Evolutionary conservation across 2,329 filamentous ascomycete genomes (phyloP).

Genomic region (Microdochium trichocladiopsis): DNA sequence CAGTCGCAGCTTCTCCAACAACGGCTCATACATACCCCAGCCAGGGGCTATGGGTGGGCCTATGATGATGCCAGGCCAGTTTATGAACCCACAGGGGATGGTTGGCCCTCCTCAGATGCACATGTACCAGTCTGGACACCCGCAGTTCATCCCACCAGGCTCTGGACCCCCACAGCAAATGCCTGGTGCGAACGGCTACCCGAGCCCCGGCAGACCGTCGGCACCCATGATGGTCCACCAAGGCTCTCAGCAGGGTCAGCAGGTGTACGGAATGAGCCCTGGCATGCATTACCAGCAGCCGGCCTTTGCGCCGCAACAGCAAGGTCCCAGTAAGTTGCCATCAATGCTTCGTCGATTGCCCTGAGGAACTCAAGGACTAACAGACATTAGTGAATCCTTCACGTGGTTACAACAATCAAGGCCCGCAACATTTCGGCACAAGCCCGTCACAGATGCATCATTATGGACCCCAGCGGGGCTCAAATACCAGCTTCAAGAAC

Average conservation of each 20-base stretch:
- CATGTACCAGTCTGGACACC: slow-evolving; percentile 67
- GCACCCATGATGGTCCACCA: slow-evolving; percentile 94
- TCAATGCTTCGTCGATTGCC: not conserved
- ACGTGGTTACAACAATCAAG: slow-evolving; percentile 52
- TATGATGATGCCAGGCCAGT: slow-evolving; percentile 80
- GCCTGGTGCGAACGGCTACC: slow-evolving; percentile 68
- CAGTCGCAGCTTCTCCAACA: slow-evolving; percentile 64
- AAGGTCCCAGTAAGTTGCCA: slow-evolving; percentile 65
- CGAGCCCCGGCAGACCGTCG: slow-evolving; percentile 73
- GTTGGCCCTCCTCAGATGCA: slow-evolving; percentile 64
- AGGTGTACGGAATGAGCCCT: slow-evolving; percentile 68
- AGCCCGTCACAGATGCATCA: slow-evolving; percentile 61
- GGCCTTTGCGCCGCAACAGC: slow-evolving; percentile 62
- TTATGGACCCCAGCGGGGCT: slow-evolving; percentile 50
- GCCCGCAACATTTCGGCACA: slow-evolving; percentile 55
- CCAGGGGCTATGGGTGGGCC: slow-evolving; percentile 67
- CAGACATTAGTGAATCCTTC: slow-evolving; percentile 45
- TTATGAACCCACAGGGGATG: slow-evolving; percentile 68
- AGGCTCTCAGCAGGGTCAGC: slow-evolving; percentile 86
- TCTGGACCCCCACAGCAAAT: slow-evolving; percentile 49
- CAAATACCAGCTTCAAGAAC: slow-evolving; percentile 50
- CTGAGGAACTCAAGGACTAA: not conserved
- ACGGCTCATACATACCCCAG: slow-evolving; percentile 63
- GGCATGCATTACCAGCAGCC: slow-evolving; percentile 70
- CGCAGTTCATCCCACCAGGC: slow-evolving; percentile 56